Evolutionary conservation across 176 grass and related monocot species (phyloP), one percentile per base, ranked within the genome.

Genomic region (Paspalum vaginatum): DNA sequence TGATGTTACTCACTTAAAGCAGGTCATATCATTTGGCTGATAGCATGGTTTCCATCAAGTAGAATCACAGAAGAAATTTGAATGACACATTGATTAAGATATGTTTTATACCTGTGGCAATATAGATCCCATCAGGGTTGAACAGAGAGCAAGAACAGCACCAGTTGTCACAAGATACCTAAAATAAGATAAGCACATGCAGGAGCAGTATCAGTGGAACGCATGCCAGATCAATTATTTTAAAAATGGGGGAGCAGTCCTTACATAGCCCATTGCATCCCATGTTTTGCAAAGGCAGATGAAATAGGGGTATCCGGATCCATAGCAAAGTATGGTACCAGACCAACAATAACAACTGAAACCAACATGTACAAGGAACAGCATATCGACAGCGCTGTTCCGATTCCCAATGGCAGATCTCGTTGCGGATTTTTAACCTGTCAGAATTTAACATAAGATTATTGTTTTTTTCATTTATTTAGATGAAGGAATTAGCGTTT

Each of bases 231-330:
- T 40, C 49, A 80, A 52, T 54, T 70, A 26, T 17, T 61, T 42
- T 68, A 39, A 74, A 83, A 52, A 32, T 32, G 47, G 18, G 42
- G 12, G 79, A 70, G 59, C 32, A 14, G 15, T 56, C 11, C 77
- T 84, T 79, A 92, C 93, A 86, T 79, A 48, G 90, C 93, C 93
- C 93, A 96, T n/a, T 84, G 85, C 85, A 96, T 81, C 63, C 85
- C 93, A 79, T 93, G 79, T 77, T 43, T 85, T 22, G 84, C 76
- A 54, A 96, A 96, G 58, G 90, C 93, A 7, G 87, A 85, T 10
- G 93, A 96, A 61, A 96, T 96, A 58, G 93, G 93, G 14, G 93
- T 96, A 74, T 96, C 90, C 42, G 84, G 93, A 60, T 96, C 93
- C 93, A 96, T 96, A 39, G 86, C 87, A 80, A 92, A 96, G 70